Evolutionary conservation across 768 basidiomycete genomes (phyloP).

Genomic region (Floccularia luteovirens): DNA sequence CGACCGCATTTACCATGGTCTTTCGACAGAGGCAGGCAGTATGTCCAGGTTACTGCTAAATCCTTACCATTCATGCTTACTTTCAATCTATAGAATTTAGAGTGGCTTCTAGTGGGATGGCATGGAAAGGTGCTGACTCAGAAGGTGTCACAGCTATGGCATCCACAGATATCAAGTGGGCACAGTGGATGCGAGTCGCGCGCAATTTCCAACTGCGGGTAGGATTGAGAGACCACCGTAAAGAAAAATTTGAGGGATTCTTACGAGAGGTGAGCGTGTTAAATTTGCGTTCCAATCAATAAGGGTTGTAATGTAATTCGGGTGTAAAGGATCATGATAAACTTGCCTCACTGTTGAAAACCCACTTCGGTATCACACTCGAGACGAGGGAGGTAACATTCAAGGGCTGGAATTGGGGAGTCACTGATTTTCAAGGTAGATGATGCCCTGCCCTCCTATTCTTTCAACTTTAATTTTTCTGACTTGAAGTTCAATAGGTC

Average conservation of each 20-base stretch:
- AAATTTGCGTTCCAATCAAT: neutral
- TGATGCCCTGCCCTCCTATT: neutral
- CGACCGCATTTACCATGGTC: constrained; percentile 75
- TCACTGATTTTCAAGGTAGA: constrained; percentile 87
- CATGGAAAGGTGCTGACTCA: constrained; percentile 81
- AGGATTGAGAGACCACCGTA: constrained; percentile 67
- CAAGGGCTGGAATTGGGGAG: constrained; percentile 99
- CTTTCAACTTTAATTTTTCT: constrained; percentile 3
- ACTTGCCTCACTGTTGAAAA: constrained; percentile 72
- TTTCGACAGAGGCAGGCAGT: constrained; percentile 76
- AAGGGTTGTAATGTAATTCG: neutral
- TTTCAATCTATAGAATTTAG: constrained; percentile 60
- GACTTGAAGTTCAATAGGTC: constrained; percentile 38
- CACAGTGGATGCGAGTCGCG: constrained; percentile 88
- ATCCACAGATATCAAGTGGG: constrained; percentile 76
- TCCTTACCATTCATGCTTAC: constrained; percentile 6
- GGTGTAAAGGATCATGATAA: constrained; percentile 81
- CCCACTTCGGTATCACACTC: constrained; percentile 77
- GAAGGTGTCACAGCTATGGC: constrained; percentile 58
- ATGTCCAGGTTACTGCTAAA: constrained; percentile 25
- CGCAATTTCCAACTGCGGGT: constrained; percentile 87
- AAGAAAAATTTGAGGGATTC: constrained; percentile 91
- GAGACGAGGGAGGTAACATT: constrained; percentile 83
- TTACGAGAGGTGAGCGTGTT: constrained; percentile 60
- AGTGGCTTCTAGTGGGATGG: constrained; percentile 84